Conservation (phyloP, 352 stramenopile species). For the Phytophthora pinifolia region DNA sequence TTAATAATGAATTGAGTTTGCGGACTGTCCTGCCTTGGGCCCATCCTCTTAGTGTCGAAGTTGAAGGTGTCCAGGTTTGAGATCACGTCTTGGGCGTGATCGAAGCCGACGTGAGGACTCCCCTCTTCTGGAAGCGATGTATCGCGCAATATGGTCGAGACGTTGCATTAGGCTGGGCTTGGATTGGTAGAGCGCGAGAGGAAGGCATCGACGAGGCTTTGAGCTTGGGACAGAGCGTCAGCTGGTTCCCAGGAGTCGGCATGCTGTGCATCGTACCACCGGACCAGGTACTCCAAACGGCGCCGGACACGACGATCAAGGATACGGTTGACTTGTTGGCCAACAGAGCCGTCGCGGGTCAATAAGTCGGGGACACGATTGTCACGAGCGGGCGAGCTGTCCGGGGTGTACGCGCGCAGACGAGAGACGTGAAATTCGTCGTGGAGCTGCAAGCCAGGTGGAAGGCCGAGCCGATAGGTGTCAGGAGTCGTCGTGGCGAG, state of each 20-base stretch:
- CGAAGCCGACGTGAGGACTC: background rate
- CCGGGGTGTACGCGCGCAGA: background rate
- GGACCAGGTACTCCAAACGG: background rate
- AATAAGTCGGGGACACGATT: background rate
- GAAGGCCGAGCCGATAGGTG: background rate
- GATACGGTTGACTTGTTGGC: background rate
- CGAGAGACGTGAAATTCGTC: constrained; percentile 2
- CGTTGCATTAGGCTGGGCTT: too few species aligned
- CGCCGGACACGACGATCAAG: background rate
- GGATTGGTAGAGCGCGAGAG: background rate
- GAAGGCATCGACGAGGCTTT: background rate
- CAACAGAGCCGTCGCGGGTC: background rate
- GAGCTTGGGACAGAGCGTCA: background rate
- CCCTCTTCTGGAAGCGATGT: background rate
- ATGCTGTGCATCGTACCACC: background rate
- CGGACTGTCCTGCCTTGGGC: too few species aligned
- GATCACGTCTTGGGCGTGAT: too few species aligned
- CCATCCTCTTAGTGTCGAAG: too few species aligned
- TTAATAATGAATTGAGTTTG: background rate
- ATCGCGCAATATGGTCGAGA: background rate
- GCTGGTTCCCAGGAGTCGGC: background rate
- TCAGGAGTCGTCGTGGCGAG: background rate
- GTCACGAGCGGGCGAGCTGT: background rate
- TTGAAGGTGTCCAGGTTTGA: too few species aligned
- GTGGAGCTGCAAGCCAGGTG: background rate